Evolutionary conservation across 2,329 filamentous ascomycete genomes (phyloP).

Genomic region (Helicocarpus griseus): DNA sequence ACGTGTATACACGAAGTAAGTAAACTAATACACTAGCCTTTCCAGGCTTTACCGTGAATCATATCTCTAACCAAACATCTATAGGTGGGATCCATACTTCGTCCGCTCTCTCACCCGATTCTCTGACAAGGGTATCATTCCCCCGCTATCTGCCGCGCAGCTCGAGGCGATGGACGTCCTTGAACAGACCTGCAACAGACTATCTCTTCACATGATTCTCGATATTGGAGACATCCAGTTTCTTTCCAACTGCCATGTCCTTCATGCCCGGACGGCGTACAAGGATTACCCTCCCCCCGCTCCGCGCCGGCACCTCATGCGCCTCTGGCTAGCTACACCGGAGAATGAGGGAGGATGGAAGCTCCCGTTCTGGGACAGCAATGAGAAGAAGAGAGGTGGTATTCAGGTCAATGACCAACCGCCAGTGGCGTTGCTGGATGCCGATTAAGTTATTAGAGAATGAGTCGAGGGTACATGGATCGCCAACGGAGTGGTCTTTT

Average conservation of each 20-base stretch:
- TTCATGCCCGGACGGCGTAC: constrained; percentile 76
- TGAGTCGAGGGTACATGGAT: neutral
- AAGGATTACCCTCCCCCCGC: constrained; percentile 58
- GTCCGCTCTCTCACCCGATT: constrained; percentile 67
- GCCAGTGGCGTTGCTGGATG: constrained; percentile 66
- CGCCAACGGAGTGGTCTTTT: too few species aligned
- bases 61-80: neutral
- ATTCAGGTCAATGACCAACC: constrained; percentile 77
- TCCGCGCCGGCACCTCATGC: constrained; percentile 67
- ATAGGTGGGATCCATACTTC: constrained; percentile 75
- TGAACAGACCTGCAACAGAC: constrained; percentile 63
- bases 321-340: constrained; percentile 75
- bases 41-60: too few species aligned
- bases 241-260: constrained; percentile 65
- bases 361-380: constrained; percentile 69
- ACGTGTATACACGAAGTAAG: constrained; percentile 63
- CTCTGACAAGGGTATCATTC: constrained; percentile 62
- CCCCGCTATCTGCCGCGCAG: constrained; percentile 60
- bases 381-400: constrained; percentile 78
- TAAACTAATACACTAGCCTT: neutral
- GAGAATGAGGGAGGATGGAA: constrained; percentile 78
- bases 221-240: constrained; percentile 87
- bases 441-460: constrained; percentile 46
- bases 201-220: constrained; percentile 74
- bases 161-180: constrained; percentile 57